Evolutionary conservation across 2,329 filamentous ascomycete genomes (phyloP).

Genomic region (Penicillium sp.): DNA sequence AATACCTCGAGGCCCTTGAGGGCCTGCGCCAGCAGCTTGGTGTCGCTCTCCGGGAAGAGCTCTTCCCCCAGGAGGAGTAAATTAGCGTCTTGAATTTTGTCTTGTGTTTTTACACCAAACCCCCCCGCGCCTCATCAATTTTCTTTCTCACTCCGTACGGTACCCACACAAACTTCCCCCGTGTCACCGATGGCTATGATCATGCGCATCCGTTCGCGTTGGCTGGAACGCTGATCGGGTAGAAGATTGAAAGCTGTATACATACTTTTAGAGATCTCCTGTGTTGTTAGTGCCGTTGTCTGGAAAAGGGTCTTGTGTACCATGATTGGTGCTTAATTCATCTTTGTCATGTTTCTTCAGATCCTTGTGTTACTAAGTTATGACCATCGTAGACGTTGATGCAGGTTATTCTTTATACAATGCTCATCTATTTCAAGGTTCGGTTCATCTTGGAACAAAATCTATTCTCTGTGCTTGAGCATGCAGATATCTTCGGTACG

Average conservation of each 20-base stretch:
- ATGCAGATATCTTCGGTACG: not conserved
- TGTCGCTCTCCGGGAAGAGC: conserved; percentile 83
- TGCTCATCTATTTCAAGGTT: not conserved
- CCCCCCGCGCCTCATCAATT: conserved; percentile 22
- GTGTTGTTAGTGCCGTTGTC: conserved; percentile 30
- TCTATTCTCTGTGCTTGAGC: not conserved
- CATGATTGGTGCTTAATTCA: conserved; percentile 27
- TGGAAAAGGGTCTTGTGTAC: conserved; percentile 27
- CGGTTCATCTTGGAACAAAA: not conserved
- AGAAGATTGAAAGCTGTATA: conserved; percentile 40
- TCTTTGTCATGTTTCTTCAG: conserved; percentile 7
- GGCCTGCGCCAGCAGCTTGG: conserved; percentile 90
- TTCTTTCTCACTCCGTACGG: conserved; percentile 20
- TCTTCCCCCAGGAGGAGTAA: conserved; percentile 68
- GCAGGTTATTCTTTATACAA: not conserved
- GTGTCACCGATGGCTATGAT: conserved; percentile 13
- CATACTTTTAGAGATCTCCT: conserved; percentile 37
- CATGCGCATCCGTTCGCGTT: conserved; percentile 10
- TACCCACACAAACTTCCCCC: conserved; percentile 9
- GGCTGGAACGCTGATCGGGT: conserved; percentile 23
- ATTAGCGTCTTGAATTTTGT: conserved; percentile 17
- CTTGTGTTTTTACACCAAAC: conserved; percentile 14
- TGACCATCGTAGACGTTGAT: not conserved
- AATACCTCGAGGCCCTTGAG: conserved; percentile 90
- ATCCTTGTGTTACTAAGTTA: not conserved